Percentiles rank a stretch among this genome's conserved stretches.
These are phyloP conservation scores for Cetraspora pellucida DNA, from an alignment of 192 early-diverging fungal species.

Conservation along the genomic window DNA sequence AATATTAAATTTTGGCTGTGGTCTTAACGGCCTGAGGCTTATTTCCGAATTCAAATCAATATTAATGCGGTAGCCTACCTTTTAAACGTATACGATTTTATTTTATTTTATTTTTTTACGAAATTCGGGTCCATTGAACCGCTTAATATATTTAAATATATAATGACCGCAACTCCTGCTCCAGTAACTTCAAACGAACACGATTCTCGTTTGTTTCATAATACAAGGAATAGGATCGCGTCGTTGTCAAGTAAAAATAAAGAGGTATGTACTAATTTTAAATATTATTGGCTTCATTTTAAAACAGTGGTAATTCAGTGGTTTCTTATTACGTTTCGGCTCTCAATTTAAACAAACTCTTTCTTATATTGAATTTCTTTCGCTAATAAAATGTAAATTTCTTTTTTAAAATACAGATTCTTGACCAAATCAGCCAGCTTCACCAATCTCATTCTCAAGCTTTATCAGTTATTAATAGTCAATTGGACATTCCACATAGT, in stretches of 20 bases:
- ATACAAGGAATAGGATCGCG: conserved; percentile 25
- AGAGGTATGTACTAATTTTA: conserved; percentile 23
- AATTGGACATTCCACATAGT: conserved; percentile 19
- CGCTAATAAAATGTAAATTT: not conserved
- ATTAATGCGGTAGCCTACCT: conserved; percentile 5
- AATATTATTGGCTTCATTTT: not conserved
- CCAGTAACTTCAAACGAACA: conserved; percentile 30
- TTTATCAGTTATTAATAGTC: conserved; percentile 25
- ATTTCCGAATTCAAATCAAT: not conserved
- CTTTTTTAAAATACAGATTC: not conserved
- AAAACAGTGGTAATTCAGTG: not conserved
- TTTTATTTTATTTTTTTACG: not conserved
- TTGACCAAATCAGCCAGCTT: conserved; percentile 33
- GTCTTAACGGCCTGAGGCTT: not conserved
- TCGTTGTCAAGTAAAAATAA: conserved; percentile 30
- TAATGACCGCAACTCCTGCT: conserved; percentile 31
- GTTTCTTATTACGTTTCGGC: not conserved
- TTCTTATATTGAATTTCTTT: not conserved
- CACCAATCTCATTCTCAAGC: conserved; percentile 34
- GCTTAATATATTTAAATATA: not conserved
- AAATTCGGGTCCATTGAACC: not conserved
- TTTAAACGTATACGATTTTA: not conserved
- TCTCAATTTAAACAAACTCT: not conserved
- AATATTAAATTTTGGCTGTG: conserved; percentile 12
- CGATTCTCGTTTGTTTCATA: conserved; percentile 16